Conservation (phyloP, 1,284 basidiomycete genomes). For the Acaromyces ingoldii region DNA sequence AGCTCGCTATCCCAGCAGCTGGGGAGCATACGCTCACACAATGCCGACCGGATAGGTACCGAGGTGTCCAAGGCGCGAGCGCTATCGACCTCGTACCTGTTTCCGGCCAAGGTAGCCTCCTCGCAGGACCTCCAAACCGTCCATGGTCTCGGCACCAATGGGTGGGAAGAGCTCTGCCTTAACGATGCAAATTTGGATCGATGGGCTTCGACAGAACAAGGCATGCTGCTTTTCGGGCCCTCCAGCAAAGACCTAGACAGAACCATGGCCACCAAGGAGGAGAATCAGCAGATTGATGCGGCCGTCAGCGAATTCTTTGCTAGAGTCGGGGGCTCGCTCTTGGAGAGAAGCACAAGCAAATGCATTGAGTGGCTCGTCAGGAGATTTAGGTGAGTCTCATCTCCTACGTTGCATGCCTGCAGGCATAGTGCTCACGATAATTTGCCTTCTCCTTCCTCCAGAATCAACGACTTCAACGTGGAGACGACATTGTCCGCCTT, state of each 20-base stretch:
- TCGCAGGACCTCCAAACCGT: slow-evolving; percentile 67
- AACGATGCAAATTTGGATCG: slow-evolving; percentile 24
- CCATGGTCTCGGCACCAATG: slow-evolving; percentile 74
- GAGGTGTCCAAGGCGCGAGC: background rate
- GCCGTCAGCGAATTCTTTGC: slow-evolving; percentile 65
- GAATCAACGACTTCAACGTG: slow-evolving; percentile 90
- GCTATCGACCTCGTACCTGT: slow-evolving; percentile 65
- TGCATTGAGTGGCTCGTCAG: slow-evolving; percentile 94
- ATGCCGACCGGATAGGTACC: background rate
- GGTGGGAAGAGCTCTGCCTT: slow-evolving; percentile 63
- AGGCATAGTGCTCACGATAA: background rate
- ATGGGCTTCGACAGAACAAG: slow-evolving; percentile 52
- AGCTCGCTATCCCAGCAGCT: slow-evolving; percentile 1
- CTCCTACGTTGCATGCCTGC: no score
- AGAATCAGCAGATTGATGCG: slow-evolving; percentile 62
- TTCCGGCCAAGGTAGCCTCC: slow-evolving; percentile 53
- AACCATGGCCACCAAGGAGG: slow-evolving; percentile 68
- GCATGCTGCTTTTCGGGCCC: slow-evolving; percentile 76
- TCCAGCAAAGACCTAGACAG: slow-evolving; percentile 71
- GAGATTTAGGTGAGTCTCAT: slow-evolving; percentile 69
- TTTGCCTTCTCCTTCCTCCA: slow-evolving; percentile 47
- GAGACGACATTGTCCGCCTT: slow-evolving; percentile 74
- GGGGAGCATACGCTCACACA: background rate
- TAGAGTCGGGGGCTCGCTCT: slow-evolving; percentile 71
- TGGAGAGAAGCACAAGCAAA: slow-evolving; percentile 75